Evolutionary conservation across 495 filamentous ascomycete species (phyloP), one percentile per base, ranked within the genome.

Genomic region (Penicillium tannophilum): DNA sequence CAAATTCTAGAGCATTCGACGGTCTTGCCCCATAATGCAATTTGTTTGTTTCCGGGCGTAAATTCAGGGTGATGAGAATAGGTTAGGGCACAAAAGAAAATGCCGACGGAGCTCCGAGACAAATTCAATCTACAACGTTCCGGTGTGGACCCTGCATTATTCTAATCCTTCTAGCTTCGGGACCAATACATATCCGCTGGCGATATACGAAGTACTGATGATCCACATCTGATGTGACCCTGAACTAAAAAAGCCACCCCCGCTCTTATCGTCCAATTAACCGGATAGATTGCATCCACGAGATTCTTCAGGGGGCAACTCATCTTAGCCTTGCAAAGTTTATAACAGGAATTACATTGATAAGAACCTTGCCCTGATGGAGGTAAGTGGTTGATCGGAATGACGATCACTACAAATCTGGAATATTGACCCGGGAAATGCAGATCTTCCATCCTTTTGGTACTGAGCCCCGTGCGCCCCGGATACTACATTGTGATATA

Each of bases 181-280:
- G 42, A 44, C 42, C 33, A 36, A 36, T 36, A 36, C 12, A 36
- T 14, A 10, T 12, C 9, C 12, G 12, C 12, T 8, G 10, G 33
- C 33, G 33, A 36, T 36, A 36, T 36, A 36, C 33, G 14, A 41
- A n/a, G 7, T 41, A n/a, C 14, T 41, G 16, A 16, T 6, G 46
- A 49, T 49, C 46, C 46, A 49, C 46, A 49, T 49, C 16, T 49
- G 46, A 49, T 49, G 46, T n/a, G 46, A 49, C 46, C 46, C 46
- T 49, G 24, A 17, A 41, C 39, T 41, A 41, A 41, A 47, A 14
- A 49, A 49, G 46, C 46, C 46, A 49, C 46, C 46, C 46, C 46
- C 46, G 46, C 46, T 49, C 46, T 49, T 49, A 49, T 49, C 46
- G 26, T 30, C 46, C 26, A 31, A 26, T 24, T 45, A 45, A 10